phyloP scores from a whole-genome alignment of 306 rosid genomes.

The Sesbania bispinosa region DNA sequence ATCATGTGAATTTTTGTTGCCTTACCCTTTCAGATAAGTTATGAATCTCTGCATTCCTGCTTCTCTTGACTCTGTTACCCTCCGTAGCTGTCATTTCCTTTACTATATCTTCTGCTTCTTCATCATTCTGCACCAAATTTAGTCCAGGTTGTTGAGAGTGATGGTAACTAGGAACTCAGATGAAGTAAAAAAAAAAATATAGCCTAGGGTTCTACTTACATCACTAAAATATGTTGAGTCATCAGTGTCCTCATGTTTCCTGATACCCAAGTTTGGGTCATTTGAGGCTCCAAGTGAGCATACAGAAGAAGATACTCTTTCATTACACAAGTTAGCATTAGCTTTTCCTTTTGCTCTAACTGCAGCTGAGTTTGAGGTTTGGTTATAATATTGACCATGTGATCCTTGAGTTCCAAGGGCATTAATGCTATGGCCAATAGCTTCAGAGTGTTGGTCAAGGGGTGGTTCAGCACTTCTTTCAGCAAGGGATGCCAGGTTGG shows the following conservation, averaged over 20 bases:
- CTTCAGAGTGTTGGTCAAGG: slow-evolving; percentile 31
- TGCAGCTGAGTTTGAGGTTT: slow-evolving; percentile 12
- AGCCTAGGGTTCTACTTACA: slow-evolving; percentile 32
- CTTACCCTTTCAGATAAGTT: slow-evolving; percentile 51
- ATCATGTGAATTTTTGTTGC: background rate
- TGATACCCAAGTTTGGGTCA: slow-evolving; percentile 15
- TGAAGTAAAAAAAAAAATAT: background rate
- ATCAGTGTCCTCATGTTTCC: slow-evolving; percentile 35
- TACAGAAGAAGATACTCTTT: slow-evolving; percentile 32
- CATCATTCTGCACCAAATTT: slow-evolving; percentile 40
- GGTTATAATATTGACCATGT: background rate
- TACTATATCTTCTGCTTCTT: slow-evolving; percentile 24
- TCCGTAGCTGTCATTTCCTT: slow-evolving; percentile 5
- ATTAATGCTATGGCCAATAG: background rate
- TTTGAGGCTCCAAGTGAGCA: slow-evolving; percentile 55
- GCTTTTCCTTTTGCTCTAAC: slow-evolving; percentile 18
- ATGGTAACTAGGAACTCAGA: background rate
- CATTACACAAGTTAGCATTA: background rate
- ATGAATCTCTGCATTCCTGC: slow-evolving; percentile 25
- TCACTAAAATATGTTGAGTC: slow-evolving; percentile 35
- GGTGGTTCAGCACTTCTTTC: slow-evolving; percentile 17
- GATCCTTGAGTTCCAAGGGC: background rate
- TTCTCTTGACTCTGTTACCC: slow-evolving; percentile 32
- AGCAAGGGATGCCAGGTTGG: background rate
- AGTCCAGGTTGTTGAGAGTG: slow-evolving; percentile 13